Evolutionary conservation across 495 filamentous ascomycete genomes (phyloP).

Genomic region (Xylaria cubensis): DNA sequence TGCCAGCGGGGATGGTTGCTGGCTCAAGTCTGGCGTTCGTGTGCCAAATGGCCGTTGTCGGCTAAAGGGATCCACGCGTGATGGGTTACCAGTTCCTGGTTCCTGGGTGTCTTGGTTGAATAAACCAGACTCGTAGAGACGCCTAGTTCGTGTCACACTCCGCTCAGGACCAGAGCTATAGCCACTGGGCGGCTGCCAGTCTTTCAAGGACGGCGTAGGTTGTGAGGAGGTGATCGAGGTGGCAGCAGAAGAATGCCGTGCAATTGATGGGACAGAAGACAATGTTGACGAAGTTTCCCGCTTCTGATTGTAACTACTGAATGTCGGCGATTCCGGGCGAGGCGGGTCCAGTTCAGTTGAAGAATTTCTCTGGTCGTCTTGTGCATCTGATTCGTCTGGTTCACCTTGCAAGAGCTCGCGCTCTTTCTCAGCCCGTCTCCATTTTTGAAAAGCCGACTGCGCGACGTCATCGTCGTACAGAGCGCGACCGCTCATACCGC

Average conservation of each 20-base stretch:
- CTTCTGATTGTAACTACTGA: constrained; percentile 70
- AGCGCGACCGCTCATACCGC: constrained; percentile 69
- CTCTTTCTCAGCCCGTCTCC: constrained; percentile 64
- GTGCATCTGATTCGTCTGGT: constrained; percentile 44
- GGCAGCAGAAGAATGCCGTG: constrained; percentile 84
- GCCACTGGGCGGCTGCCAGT: constrained; percentile 49
- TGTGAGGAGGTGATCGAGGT: constrained; percentile 88
- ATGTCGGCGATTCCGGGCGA: constrained; percentile 65
- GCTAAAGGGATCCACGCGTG: constrained; percentile 77
- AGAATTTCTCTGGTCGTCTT: constrained; percentile 34
- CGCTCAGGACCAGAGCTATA: constrained; percentile 52
- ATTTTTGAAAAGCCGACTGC: constrained; percentile 77
- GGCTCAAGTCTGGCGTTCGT: constrained; percentile 53
- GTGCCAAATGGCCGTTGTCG: constrained; percentile 61
- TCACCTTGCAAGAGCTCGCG: constrained; percentile 52
- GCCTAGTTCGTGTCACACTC: constrained; percentile 67
- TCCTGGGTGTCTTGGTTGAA: constrained; percentile 80
- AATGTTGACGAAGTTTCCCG: constrained; percentile 89
- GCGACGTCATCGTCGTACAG: constrained; percentile 88
- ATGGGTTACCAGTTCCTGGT: constrained; percentile 76
- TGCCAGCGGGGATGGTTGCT: constrained; percentile 43
- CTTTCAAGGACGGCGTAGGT: constrained; percentile 56
- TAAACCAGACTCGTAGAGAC: constrained; percentile 86
- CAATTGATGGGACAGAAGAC: constrained; percentile 72
- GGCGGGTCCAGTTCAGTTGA: constrained; percentile 49